phyloP scores from a whole-genome alignment of 1,139 yeast genomes.

The Hansenula lynferdii region DNA sequence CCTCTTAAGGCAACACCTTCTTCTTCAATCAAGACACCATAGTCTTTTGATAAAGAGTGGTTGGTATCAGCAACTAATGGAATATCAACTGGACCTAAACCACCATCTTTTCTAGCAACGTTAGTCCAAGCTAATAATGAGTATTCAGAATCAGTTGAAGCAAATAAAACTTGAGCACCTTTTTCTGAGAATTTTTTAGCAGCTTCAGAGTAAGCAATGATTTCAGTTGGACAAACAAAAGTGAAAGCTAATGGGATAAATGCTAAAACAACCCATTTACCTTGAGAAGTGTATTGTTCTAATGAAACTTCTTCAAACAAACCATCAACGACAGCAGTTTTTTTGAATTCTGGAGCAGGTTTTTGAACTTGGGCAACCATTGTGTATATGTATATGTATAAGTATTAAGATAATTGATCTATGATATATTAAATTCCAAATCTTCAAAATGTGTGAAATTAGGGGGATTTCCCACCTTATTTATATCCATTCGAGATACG shows the following conservation, averaged over 20 bases:
- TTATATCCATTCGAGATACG: constrained; percentile 1
- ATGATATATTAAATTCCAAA: too few relatives aligned
- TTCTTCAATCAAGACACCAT: constrained; percentile 95
- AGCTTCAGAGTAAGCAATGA: constrained; percentile 97
- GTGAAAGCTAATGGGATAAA: constrained; percentile 99
- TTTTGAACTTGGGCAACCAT: constrained; percentile 90
- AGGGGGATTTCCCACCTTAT: constrained; percentile 3
- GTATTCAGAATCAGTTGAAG: constrained; percentile 98
- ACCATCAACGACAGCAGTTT: constrained; percentile 97
- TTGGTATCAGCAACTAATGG: constrained; percentile 96
- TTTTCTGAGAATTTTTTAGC: constrained; percentile 82
- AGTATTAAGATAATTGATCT: constrained; percentile 1
- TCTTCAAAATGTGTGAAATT: neutral
- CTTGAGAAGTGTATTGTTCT: constrained; percentile 76
- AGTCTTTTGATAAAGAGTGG: constrained; percentile 91
- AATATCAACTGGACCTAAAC: constrained; percentile 90
- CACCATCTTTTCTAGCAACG: constrained; percentile 95
- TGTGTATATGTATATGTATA: constrained; percentile 16
- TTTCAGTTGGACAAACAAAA: constrained; percentile 98
- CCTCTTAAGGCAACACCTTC: constrained; percentile 98
- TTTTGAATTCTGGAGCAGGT: constrained; percentile 94
- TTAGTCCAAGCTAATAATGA: constrained; percentile 97
- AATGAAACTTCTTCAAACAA: constrained; percentile 89
- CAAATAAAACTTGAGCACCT: constrained; percentile 86
- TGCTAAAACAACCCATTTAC: constrained; percentile 95